Conservation (phyloP, 306 rosid species). For the Dicorynia guianensis region DNA sequence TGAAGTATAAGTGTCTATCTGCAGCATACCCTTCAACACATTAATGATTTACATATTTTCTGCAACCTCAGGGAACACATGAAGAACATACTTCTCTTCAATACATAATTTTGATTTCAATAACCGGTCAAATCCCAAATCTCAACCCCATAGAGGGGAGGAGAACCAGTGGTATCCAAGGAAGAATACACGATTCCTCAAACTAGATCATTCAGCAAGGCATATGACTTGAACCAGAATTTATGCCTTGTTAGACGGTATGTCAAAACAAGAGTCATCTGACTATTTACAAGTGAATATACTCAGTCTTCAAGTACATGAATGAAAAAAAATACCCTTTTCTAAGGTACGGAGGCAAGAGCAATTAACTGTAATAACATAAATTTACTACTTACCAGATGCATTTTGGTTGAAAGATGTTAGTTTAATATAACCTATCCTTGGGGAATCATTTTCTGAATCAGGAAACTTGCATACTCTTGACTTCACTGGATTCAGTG, state of each 20-base stretch:
- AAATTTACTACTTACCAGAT: conserved; percentile 62
- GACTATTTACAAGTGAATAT: background rate
- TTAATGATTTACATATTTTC: conserved; percentile 6
- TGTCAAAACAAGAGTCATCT: too few species aligned
- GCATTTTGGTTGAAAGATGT: conserved; percentile 89
- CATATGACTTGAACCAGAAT: too few species aligned
- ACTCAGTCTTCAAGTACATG: background rate
- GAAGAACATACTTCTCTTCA: background rate
- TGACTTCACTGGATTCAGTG: conserved; percentile 89
- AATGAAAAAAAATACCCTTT: background rate
- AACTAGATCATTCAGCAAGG: too few species aligned
- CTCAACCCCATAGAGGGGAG: background rate
- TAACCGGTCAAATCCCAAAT: too few species aligned
- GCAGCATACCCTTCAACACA: background rate
- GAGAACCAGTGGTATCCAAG: conserved; percentile 3
- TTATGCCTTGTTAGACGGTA: too few species aligned
- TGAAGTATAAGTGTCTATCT: background rate
- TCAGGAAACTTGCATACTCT: conserved; percentile 78
- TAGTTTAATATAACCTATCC: conserved; percentile 88
- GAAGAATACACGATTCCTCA: background rate
- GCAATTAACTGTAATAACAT: background rate
- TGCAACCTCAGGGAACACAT: background rate
- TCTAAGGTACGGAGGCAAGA: too few species aligned
- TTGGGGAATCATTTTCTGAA: conserved; percentile 70
- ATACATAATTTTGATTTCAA: too few species aligned